phyloP scores from a whole-genome alignment of 164 flowering plant species.

The Tetracentron sinense region DNA sequence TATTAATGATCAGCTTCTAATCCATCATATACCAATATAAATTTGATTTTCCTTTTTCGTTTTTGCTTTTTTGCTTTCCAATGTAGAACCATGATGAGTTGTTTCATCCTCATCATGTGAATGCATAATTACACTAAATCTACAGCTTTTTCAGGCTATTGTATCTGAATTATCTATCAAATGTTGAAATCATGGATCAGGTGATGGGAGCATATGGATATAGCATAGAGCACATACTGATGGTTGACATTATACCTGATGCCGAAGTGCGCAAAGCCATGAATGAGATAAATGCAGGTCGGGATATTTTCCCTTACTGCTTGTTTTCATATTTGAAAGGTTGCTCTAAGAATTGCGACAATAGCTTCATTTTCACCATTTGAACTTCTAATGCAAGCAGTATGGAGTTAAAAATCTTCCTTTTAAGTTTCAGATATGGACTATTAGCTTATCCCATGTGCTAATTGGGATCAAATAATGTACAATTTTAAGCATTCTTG shows the following conservation, averaged over 20 bases:
- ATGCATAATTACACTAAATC: neutral
- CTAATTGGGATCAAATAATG: neutral
- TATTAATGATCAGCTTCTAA: neutral
- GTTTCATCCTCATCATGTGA: neutral
- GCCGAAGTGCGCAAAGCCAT: constrained; percentile 89
- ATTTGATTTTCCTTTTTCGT: neutral
- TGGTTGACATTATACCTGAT: constrained; percentile 97
- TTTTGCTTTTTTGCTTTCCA: neutral
- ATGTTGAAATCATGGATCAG: constrained; percentile 37
- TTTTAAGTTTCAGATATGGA: neutral
- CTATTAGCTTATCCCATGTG: neutral
- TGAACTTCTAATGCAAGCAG: neutral
- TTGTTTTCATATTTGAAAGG: neutral
- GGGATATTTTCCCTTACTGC: constrained; percentile 2
- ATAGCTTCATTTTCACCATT: neutral
- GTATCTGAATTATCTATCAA: neutral
- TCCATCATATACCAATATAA: neutral
- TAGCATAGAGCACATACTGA: constrained; percentile 92
- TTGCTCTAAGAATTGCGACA: neutral
- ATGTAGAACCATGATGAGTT: neutral
- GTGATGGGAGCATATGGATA: constrained; percentile 97
- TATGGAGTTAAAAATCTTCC: neutral
- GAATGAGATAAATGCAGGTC: constrained; percentile 99
- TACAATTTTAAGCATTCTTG: neutral
- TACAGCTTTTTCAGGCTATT: neutral